These are phyloP conservation scores for Wickerhamia fluorescens DNA, from an alignment of 805 yeast genomes.

Conservation along the genomic window DNA sequence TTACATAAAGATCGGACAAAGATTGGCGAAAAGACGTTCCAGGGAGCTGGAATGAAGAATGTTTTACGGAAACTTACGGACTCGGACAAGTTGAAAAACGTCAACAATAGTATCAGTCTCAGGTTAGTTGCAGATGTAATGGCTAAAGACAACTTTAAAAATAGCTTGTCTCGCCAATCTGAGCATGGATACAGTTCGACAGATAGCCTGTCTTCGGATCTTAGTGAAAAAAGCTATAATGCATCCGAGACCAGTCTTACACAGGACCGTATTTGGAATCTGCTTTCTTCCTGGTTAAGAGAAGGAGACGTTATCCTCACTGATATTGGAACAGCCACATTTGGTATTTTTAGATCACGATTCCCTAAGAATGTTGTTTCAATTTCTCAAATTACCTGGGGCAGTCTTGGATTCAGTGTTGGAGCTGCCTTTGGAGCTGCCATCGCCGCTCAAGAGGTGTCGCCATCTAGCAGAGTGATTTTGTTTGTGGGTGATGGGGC, in stretches of 20 bases:
- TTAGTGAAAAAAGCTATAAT: no score
- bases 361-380: conserved; percentile 19
- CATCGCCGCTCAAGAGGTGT: conserved; percentile 18
- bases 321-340: conserved; percentile 22
- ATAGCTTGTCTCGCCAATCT: neutral
- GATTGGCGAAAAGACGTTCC: conserved; percentile 11
- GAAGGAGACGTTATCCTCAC: conserved; percentile 23
- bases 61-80: conserved; percentile 7
- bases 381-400: conserved; percentile 23
- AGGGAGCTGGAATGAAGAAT: conserved; percentile 15
- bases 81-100: conserved; percentile 3
- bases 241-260: no score
- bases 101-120: no score
- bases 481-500: conserved; percentile 39
- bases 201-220: no score
- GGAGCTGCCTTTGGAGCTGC: conserved; percentile 24
- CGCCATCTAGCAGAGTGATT: conserved; percentile 22
- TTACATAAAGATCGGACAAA: conserved; percentile 17
- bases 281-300: conserved; percentile 17
- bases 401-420: conserved; percentile 21
- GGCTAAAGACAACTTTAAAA: conserved; percentile 22
- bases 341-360: conserved; percentile 19
- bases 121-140: conserved; percentile 26
- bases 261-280: conserved; percentile 21
- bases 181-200: neutral